Percentiles rank a stretch among this genome's conserved stretches.
Conservation (phyloP, 1,139 yeast genomes). For the Casaregolazyma suthepensis region DNA sequence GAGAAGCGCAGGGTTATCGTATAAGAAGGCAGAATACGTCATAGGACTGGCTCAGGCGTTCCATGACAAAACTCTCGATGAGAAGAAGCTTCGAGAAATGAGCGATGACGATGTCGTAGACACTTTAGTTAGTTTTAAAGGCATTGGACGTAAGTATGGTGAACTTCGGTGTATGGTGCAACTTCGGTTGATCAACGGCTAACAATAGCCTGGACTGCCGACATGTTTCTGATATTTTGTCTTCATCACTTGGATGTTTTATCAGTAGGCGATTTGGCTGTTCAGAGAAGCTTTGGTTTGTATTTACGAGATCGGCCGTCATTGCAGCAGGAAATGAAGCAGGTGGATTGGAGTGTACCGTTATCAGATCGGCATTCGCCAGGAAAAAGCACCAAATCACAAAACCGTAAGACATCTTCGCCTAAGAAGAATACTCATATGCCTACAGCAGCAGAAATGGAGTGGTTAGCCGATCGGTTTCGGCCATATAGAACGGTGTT, state of each 20-base stretch:
- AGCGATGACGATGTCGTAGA: constrained; percentile 47
- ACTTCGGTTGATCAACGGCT: background rate
- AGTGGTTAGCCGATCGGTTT: constrained; percentile 51
- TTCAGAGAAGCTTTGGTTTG: constrained; percentile 70
- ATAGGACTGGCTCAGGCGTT: constrained; percentile 57
- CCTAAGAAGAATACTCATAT: constrained; percentile 36
- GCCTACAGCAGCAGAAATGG: constrained; percentile 31
- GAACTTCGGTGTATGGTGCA: background rate
- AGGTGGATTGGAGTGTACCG: constrained; percentile 26
- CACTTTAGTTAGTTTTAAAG: constrained; percentile 58
- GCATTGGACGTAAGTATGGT: constrained; percentile 52
- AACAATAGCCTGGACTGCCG: constrained; percentile 65
- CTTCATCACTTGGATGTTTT: constrained; percentile 62
- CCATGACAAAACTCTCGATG: constrained; percentile 38
- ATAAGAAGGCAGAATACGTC: constrained; percentile 60
- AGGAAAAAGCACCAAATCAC: constrained; percentile 30
- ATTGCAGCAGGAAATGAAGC: constrained; percentile 39
- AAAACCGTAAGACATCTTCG: constrained; percentile 21
- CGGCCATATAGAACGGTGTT: constrained; percentile 64
- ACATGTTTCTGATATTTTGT: constrained; percentile 76
- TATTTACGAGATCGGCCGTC: constrained; percentile 57
- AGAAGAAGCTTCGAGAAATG: constrained; percentile 35
- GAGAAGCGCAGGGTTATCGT: constrained; percentile 64
- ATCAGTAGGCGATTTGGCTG: constrained; percentile 75
- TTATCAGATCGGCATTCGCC: constrained; percentile 21